Percentiles rank a stretch among this genome's conserved stretches.
Evolutionary conservation across 2,329 filamentous ascomycete species (phyloP).

Genomic region (Teratosphaeria nubilosa): DNA sequence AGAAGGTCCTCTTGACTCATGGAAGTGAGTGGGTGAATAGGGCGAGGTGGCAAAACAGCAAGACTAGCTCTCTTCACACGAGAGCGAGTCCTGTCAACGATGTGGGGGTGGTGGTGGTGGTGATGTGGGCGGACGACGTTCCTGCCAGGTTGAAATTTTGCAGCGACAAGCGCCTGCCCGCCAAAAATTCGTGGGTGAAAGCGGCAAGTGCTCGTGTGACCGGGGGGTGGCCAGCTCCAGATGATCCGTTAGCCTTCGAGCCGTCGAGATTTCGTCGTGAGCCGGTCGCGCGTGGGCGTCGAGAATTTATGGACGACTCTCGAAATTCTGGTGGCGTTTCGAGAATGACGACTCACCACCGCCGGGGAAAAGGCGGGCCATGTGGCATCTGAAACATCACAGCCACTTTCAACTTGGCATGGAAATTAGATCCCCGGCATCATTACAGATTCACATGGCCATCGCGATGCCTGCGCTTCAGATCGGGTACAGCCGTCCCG

Average conservation of each 20-base stretch:
- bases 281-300: not conserved
- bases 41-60: conserved; percentile 30
- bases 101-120: not conserved
- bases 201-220: not conserved
- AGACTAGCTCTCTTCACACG: conserved; percentile 29
- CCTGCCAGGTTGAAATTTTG: not conserved
- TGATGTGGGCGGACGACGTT: not conserved
- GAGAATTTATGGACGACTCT: not conserved
- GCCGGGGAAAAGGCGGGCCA: not conserved
- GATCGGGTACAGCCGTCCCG: too few species aligned
- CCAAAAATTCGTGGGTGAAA: not conserved
- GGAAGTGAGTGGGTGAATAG: conserved; percentile 46
- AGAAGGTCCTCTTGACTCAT: conserved; percentile 89
- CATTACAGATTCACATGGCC: not conserved
- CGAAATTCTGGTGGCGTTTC: not conserved
- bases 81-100: not conserved
- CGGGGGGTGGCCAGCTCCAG: not conserved
- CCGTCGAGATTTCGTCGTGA: not conserved
- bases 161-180: not conserved
- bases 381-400: not conserved
- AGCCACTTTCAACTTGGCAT: not conserved
- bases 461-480: not conserved
- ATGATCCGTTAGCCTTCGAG: not conserved
- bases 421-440: not conserved
- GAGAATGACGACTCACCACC: not conserved